phyloP scores from a whole-genome alignment of 345 rosid genomes.

The Erodium maritimum region DNA sequence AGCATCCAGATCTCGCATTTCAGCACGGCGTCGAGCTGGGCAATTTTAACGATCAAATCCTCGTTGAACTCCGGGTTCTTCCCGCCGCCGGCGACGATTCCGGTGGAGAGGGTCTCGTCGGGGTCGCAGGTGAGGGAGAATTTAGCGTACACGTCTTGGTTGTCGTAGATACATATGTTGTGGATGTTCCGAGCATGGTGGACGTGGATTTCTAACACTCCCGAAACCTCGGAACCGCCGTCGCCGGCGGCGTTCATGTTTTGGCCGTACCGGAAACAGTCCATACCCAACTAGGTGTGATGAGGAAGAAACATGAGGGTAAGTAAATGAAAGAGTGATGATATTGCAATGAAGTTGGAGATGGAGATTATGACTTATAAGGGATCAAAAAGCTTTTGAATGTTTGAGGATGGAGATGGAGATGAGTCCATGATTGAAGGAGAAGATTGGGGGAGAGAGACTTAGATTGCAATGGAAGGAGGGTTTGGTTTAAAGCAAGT shows the following conservation, averaged over 20 bases:
- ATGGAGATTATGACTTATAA: no score
- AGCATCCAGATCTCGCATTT: conserved; percentile 99
- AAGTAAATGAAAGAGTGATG: no score
- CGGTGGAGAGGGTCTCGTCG: conserved; percentile 68
- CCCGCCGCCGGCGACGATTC: conserved; percentile 70
- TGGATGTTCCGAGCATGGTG: conserved; percentile 93
- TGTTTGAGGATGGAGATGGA: background rate
- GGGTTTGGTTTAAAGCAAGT: no score
- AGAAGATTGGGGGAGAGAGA: no score
- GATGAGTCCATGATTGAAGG: background rate
- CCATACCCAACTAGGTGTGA: background rate
- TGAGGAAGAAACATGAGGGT: no score
- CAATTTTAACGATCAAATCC: conserved; percentile 37
- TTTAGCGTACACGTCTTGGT: conserved; percentile 93
- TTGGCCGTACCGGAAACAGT: background rate
- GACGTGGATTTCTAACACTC: conserved; percentile 62
- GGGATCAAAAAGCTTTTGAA: background rate
- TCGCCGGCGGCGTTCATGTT: conserved; percentile 11
- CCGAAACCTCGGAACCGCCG: conserved; percentile 29
- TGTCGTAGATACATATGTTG: conserved; percentile 91
- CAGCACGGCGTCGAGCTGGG: conserved; percentile 58
- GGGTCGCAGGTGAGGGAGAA: conserved; percentile 89
- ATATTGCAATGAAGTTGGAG: no score
- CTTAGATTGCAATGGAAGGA: no score
- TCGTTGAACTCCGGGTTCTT: conserved; percentile 85